Evolutionary conservation across 441 rosid species (phyloP), one percentile per base, ranked within the genome.

Genomic region (Aquilaria agallochum): DNA sequence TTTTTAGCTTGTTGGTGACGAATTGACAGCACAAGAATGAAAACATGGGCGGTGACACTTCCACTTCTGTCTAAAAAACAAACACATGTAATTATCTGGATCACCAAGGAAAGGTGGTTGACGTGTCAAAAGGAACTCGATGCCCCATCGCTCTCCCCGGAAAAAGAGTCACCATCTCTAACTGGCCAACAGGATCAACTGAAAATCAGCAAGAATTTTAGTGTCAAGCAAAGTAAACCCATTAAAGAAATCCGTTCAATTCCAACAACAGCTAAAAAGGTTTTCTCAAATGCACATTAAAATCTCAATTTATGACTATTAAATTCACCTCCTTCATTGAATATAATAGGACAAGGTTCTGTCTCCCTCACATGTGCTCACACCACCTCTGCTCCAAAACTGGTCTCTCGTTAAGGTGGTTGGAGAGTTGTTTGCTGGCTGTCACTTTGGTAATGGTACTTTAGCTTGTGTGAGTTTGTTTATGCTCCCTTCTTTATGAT

Each of bases 361-460:
- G 42, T 36, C 42, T 36, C 42, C 42, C 42, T 36, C 42, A 36
- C 42, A 36, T 36, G 42, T 36, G 42, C 42, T 36, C 42, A 8
- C 42, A 36, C 42, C 27, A 20, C 27, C 27, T 20, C 27, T 20
- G 27, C 27, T 4, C 42, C 42, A 5, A 36, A 5, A 36, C 42
- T 36, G 42, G 42, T 36, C 42, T 36, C 42, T 5, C 42, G 7
- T 36, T 36, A 36, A 36, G 42, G 5, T 36, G 2, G 42, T 36
- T 36, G 42, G 42, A 36, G 42, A 4, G 5, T 36, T 36, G 42
- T 36, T 36, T 36, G 42, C 42, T 32, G 42, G 42, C 70, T 58
- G 77, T 75, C 72, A 65, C 72, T 59, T 44, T 9, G 42, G 45
- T 61, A 48, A 62, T 72, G 68, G 49, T 56, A 27, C 42, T 36